phyloP scores from a whole-genome alignment of 2,329 filamentous ascomycete genomes.

The Berkeleyomyces rouxiae region DNA sequence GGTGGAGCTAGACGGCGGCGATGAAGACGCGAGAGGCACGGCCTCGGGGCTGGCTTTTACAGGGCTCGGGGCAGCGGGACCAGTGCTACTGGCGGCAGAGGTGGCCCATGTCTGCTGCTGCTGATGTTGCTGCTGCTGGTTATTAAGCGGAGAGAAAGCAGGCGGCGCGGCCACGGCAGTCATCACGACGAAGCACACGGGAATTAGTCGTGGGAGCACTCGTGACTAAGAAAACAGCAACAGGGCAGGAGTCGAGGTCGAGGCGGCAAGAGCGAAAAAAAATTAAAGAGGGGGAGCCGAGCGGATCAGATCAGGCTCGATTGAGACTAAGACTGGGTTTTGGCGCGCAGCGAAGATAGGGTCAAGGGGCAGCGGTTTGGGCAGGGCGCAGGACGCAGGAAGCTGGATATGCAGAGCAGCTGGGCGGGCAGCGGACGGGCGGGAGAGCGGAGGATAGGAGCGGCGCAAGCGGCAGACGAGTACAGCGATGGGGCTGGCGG shows the following conservation, averaged over 20 bases:
- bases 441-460: no score
- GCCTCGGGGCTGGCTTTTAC: neutral
- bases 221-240: neutral
- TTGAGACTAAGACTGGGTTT: neutral
- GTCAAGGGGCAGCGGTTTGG: neutral
- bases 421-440: no score
- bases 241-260: neutral
- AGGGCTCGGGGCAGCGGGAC: neutral
- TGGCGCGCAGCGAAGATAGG: neutral
- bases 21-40: neutral
- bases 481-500: no score
- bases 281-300: neutral
- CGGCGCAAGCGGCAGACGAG: no score
- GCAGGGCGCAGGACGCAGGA: neutral
- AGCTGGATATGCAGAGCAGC: neutral
- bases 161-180: slow-evolving; percentile 51
- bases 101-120: slow-evolving; percentile 16
- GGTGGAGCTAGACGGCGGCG: slow-evolving; percentile 5
- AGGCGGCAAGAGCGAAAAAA: neutral
- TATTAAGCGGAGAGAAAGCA: slow-evolving; percentile 45
- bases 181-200: slow-evolving; percentile 26
- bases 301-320: neutral
- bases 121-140: slow-evolving; percentile 25
- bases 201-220: slow-evolving; percentile 7
- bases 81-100: slow-evolving; percentile 18